Evolutionary conservation across 495 filamentous ascomycete species (phyloP), one percentile per base, ranked within the genome.

Genomic region (Penicillium atrosanguineum): DNA sequence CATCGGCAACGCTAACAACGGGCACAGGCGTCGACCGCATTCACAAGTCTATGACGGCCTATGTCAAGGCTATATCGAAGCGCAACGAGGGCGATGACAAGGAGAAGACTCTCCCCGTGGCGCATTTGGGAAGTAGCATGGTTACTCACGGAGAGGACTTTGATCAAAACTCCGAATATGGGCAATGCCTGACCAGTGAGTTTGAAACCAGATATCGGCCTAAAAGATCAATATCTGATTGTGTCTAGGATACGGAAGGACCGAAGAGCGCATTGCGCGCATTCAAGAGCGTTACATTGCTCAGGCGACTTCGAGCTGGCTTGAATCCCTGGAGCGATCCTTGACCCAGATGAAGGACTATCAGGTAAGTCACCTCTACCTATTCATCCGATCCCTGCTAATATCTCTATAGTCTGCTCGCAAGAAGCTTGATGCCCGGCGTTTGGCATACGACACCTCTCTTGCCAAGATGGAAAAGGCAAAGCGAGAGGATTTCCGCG

Each of bases 281-380:
- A 79, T 91, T 37, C 95, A 98, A 55, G 95, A 97, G 67, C 81
- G 75, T 6, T 97, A 94, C 56, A 84, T 90, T 53, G 76, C 80
- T 23, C 83, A 93, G 62, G 90, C 91, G 53, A 96, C 87, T 28
- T 80, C 84, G 44, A 88, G 83, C 68, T 97, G 94, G 94, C 81
- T 96, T 52, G 93, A 97, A 70, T 90, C 89, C 11, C 70, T 96
- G 44, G 94, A 97, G 65, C 78, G 93, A 56, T 94, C 89, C 11
- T 70, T 96, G 51, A 87, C 89, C 26, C 92, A 95, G 80, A 90
- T 97, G 90, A 97, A 96, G 67, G 95, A 98, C 62, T 97, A 97
- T 56, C 91, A 96, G 82, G 90, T 88, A 77, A 46, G 69, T 60
- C 15, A 14, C 4, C 11, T 26, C 12, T 12, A 23, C 7, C 65